phyloP scores from a whole-genome alignment of 2,329 filamentous ascomycete genomes.

The Xylariales sp. region DNA sequence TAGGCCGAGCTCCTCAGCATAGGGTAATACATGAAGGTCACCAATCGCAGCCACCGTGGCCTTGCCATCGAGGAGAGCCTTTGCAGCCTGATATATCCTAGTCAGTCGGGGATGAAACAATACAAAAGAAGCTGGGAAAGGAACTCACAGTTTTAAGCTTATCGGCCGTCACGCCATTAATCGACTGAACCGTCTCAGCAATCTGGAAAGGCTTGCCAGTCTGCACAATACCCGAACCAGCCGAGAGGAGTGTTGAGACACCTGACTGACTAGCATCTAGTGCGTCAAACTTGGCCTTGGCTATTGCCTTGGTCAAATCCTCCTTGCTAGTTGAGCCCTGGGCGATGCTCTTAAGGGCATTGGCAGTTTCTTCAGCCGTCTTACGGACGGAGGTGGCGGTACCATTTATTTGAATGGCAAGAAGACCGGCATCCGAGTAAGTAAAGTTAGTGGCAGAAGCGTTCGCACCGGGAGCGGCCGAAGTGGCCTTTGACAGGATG shows the following conservation, averaged over 20 bases:
- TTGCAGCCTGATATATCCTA: constrained; percentile 74
- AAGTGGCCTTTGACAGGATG: constrained; percentile 82
- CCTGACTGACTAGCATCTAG: constrained; percentile 84
- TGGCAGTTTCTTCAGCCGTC: constrained; percentile 80
- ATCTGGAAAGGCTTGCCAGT: constrained; percentile 86
- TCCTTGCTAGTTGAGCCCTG: constrained; percentile 82
- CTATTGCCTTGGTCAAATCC: constrained; percentile 89
- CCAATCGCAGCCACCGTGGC: constrained; percentile 90
- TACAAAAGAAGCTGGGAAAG: constrained; percentile 12
- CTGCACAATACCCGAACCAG: constrained; percentile 85
- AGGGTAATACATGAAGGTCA: constrained; percentile 91
- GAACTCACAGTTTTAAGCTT: constrained; percentile 84
- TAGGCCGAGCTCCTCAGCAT: constrained; percentile 92
- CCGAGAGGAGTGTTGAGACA: constrained; percentile 80
- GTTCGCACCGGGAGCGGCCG: constrained; percentile 72
- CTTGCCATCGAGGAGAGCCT: constrained; percentile 87
- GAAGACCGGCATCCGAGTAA: constrained; percentile 94
- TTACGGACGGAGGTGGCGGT: constrained; percentile 77
- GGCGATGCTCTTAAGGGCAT: constrained; percentile 83
- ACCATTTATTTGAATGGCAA: constrained; percentile 85
- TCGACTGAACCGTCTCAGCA: constrained; percentile 78
- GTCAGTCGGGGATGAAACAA: constrained; percentile 41
- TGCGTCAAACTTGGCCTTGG: constrained; percentile 92
- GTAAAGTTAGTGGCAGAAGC: constrained; percentile 80
- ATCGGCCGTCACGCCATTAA: constrained; percentile 84